A percentile compares a stretch with the other conserved stretches of the same genome.
phyloP scores from a whole-genome alignment of 1,284 basidiomycete species.

The Schizopora paradoxa region DNA sequence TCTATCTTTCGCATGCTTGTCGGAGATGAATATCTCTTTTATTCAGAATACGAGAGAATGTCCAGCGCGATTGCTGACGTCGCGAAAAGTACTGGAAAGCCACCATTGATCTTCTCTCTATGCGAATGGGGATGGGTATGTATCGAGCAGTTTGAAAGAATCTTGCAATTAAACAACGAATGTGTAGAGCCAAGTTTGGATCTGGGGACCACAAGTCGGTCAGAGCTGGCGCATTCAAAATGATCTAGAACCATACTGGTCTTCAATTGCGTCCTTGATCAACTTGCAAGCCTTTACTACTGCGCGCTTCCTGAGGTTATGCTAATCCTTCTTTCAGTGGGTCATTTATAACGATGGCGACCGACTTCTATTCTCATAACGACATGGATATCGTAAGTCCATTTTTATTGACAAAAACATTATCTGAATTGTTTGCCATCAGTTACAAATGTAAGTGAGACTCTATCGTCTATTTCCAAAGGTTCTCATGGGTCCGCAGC shows the following conservation, averaged over 20 bases:
- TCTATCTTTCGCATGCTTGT: not conserved
- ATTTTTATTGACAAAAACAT: not conserved
- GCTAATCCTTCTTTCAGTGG: not conserved
- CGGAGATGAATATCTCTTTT: not conserved
- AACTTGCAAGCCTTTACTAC: constrained; percentile 31
- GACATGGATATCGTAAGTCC: constrained; percentile 53
- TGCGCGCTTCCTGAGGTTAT: not conserved
- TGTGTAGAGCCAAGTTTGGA: constrained; percentile 50
- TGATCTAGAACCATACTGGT: constrained; percentile 41
- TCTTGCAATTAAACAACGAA: too few relatives aligned
- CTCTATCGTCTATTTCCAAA: constrained; percentile 1
- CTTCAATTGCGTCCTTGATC: constrained; percentile 35
- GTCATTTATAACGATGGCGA: constrained; percentile 44
- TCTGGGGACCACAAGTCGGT: constrained; percentile 48
- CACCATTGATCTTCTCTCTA: constrained; percentile 43
- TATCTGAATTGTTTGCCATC: constrained; percentile 11
- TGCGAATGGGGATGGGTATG: constrained; percentile 52
- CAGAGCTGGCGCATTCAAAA: constrained; percentile 57
- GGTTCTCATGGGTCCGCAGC: constrained; percentile 27
- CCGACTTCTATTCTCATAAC: constrained; percentile 57
- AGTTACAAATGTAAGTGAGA: constrained; percentile 56
- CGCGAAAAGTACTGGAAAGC: constrained; percentile 32
- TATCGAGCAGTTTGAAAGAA: too few relatives aligned
- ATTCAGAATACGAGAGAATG: constrained; percentile 44
- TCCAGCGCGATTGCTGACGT: constrained; percentile 40